phyloP scores from a whole-genome alignment of 73 alveolate genomes.

The Symbiodinium natans region DNA sequence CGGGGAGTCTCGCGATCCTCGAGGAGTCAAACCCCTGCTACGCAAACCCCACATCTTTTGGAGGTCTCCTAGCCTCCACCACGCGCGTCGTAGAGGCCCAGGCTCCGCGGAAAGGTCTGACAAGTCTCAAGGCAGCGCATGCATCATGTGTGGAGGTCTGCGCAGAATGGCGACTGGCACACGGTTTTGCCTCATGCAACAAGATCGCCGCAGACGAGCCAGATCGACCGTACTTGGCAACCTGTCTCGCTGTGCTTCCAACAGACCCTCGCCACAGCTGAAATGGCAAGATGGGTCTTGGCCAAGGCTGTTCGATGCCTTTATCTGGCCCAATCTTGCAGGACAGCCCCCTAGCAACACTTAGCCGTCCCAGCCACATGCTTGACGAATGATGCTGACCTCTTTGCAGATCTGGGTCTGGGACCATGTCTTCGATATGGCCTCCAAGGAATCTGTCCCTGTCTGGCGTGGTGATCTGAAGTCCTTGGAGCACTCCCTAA shows the following conservation, averaged over 20 bases:
- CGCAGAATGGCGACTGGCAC: not conserved
- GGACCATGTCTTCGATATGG: conserved; percentile 65
- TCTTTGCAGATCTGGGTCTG: not conserved
- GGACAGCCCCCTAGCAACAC: not conserved
- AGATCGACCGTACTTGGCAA: conserved; percentile 13
- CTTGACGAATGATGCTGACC: not conserved
- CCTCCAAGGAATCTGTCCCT: conserved; percentile 73
- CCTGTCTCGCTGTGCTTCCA: not conserved
- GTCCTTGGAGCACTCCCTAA: conserved; percentile 4
- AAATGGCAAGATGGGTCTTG: not conserved
- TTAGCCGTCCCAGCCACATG: not conserved
- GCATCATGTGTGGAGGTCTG: not conserved
- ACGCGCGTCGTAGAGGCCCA: conserved; percentile 51
- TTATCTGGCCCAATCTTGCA: not conserved
- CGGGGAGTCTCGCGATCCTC: not conserved
- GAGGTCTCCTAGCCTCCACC: not conserved
- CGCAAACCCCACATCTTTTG: not conserved
- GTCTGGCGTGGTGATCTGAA: conserved; percentile 58
- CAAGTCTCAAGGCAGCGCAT: not conserved
- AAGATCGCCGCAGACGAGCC: conserved; percentile 47
- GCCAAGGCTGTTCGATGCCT: not conserved
- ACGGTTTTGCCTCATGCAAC: conserved; percentile 38
- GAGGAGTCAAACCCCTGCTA: not conserved
- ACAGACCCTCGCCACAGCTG: not conserved
- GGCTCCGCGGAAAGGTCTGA: conserved; percentile 58